Evolutionary conservation across 2,329 filamentous ascomycete species (phyloP), one percentile per base, ranked within the genome.

Genomic region (Cladophialophora chaetospira): DNA sequence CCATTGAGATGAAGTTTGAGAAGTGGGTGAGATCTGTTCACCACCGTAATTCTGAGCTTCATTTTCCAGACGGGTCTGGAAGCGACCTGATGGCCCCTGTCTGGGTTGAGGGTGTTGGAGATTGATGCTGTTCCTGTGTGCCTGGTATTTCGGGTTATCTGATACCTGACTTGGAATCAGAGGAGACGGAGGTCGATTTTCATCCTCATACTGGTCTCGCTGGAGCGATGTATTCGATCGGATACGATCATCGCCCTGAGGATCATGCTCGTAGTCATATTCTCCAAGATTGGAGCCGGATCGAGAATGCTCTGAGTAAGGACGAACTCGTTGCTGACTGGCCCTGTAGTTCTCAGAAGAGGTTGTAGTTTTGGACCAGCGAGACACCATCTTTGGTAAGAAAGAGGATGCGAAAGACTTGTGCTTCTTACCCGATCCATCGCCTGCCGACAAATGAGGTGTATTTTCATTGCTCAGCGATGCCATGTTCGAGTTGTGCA

Each of bases 321-420:
- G 74, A 77, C 87, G 71, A 45, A 42, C 78, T 79, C 46, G 53
- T 53, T 77, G 75, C 43, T 73, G 71, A 66, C 85, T 89, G 66
- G 83, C 84, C 36, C 88, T 84, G 71, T 92, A 88, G 36, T 87
- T 88, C 65, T 88, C 88, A 42, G 91, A 96, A 0, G 91, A 96
- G 3, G 92, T 84, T 0, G 94, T 99, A 2, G 93, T 97, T 75
- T 95, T 94, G 0, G 93, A 97, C 94, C 94, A 99, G 40, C 94
- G 85, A 4, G 94, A 97, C 61, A 65, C 55, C 60, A 66, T 92
- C 77, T 96, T 97, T 21, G 92, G 91, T 60, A 96, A 88, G 79
- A 86, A 79, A 0, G 89, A 90, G 0, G 91, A 94, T 56, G 86
- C 85, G 69, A 83, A 88, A 1, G 90, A 93, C 71, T 96, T 96